Evolutionary conservation across 75 land plant genomes (phyloP).

Genomic region (Picea sitchensis): DNA sequence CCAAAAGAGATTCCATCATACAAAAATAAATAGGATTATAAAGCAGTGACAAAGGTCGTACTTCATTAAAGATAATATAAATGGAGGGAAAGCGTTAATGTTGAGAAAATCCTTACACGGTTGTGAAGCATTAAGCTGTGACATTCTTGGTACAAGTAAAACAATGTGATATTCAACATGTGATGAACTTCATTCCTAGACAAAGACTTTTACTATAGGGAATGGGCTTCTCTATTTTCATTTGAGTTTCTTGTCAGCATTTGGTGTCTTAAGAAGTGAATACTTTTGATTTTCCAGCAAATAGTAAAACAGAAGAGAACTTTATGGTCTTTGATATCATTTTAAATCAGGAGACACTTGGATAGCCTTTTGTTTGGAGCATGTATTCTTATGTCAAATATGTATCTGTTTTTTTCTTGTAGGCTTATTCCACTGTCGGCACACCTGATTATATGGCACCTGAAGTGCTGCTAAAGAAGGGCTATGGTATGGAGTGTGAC

Average conservation of each 20-base stretch:
- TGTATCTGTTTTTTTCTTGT: not conserved
- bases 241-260: not conserved
- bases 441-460: constrained; percentile 96
- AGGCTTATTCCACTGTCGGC: constrained; percentile 94
- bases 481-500: constrained; percentile 92
- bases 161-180: not conserved
- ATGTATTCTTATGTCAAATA: not conserved
- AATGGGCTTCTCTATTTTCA: not conserved
- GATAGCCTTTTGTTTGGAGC: not conserved
- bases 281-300: not conserved
- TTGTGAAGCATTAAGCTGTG: not conserved
- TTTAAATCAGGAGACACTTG: not conserved
- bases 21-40: too few relatives aligned
- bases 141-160: not conserved
- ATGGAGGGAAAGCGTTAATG: too few relatives aligned
- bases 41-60: too few relatives aligned
- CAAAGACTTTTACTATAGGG: not conserved
- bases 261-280: not conserved
- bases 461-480: constrained; percentile 81
- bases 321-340: not conserved
- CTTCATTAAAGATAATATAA: too few relatives aligned
- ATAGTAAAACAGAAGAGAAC: not conserved
- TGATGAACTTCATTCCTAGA: not conserved
- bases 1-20: too few relatives aligned
- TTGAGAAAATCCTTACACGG: too few relatives aligned